Conservation (phyloP, 768 basidiomycete species). For the Auriscalpium vulgare region DNA sequence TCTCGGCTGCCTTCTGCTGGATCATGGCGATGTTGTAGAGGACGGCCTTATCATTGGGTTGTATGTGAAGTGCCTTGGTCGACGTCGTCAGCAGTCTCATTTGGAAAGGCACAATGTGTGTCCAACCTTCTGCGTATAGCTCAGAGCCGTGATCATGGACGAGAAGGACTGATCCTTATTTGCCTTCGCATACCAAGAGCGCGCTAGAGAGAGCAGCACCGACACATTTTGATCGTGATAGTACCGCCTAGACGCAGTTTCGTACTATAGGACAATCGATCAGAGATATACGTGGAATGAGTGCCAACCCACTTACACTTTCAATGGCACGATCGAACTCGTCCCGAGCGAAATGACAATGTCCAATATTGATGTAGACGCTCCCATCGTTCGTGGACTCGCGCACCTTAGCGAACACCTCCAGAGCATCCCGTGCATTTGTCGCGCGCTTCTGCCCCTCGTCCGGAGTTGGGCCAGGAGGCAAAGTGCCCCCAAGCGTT, state of each 20-base stretch:
- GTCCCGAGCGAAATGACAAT: slow-evolving; percentile 87
- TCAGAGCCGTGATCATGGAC: slow-evolving; percentile 78
- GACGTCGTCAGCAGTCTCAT: slow-evolving; percentile 23
- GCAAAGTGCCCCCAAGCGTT: slow-evolving; percentile 45
- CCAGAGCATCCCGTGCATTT: slow-evolving; percentile 81
- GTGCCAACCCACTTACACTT: slow-evolving; percentile 51
- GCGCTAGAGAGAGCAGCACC: slow-evolving; percentile 76
- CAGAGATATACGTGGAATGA: background rate
- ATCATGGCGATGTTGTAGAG: slow-evolving; percentile 98
- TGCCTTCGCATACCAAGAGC: slow-evolving; percentile 93
- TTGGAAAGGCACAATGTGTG: slow-evolving; percentile 20
- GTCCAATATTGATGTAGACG: slow-evolving; percentile 94
- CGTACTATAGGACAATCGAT: slow-evolving; percentile 51
- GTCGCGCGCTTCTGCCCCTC: slow-evolving; percentile 58
- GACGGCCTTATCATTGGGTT: slow-evolving; percentile 84
- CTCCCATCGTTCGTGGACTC: slow-evolving; percentile 79
- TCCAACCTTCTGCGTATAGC: slow-evolving; percentile 73
- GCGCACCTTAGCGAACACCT: slow-evolving; percentile 83
- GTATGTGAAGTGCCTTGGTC: slow-evolving; percentile 69
- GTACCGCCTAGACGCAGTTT: slow-evolving; percentile 78
- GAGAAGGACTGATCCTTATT: slow-evolving; percentile 79
- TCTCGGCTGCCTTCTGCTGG: slow-evolving; percentile 90
- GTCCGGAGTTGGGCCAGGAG: slow-evolving; percentile 40
- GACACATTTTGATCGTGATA: slow-evolving; percentile 68
- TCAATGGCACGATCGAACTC: slow-evolving; percentile 96